Base-by-base conservation (phyloP, 148 eudicot species). In the Vaccinium myrtillus region DNA sequence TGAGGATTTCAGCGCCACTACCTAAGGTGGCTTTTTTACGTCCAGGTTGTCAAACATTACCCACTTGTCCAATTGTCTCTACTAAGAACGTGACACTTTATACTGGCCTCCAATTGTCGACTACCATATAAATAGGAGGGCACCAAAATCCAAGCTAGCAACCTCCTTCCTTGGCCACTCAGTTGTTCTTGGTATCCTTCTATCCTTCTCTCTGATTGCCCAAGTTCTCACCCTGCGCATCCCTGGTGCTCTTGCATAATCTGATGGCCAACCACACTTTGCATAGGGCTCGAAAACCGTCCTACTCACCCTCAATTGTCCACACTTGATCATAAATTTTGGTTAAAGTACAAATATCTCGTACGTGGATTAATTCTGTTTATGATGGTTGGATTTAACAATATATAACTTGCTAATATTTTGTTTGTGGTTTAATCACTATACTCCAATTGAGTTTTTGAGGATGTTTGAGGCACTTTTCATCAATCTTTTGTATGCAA, bases 371-470 rank as follows among this genome's bases (percentile, higher is more conserved):
- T 65, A 65, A 61, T 65, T 65, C 32, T 14, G 25, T 65, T n/a
- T 65, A 23, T 25, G 8, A 23, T 63, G 70, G 13, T 65, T 1
- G 14, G 71, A 65, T 63, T 63, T 23, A 8, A 25, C 25, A 65
- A 30, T 65, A 65, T 23, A 25, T 65, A 23, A 65, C 15, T 65
- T 65, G 2, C 14, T 53, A 4, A 3, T 65, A 59, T 39, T 43
- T 39, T 43, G 49, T 18, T 36, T 8, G 16, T 3, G 75, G 19
- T 30, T 30, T 75, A n/a, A 11, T 75, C 30, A 75, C 39, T 46
- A n/a, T 75, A 46, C 15, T 21, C 79, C 54, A 46, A 19, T 75
- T 75, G 79, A 48, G 79, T 48, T 75, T 75, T 6, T 48, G 79
- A 21, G 54, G 55, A 75, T 48, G 23, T n/a, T n/a, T 48, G 55